Evolutionary conservation across 176 grass and related monocot genomes (phyloP).

Genomic region (Oryza glumipatula): DNA sequence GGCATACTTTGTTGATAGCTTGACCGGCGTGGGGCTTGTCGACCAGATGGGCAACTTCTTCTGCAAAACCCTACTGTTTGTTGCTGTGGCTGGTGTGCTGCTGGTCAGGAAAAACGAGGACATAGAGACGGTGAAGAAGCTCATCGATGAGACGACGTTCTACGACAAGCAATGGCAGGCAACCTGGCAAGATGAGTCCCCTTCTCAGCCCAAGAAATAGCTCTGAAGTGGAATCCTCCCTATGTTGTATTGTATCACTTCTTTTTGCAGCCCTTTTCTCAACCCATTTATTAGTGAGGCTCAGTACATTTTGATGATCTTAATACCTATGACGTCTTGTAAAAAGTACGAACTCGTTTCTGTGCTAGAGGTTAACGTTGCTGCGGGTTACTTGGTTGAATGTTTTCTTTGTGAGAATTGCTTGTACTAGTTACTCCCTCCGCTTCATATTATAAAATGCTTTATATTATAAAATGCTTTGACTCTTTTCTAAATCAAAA

Average conservation of each 20-base stretch:
- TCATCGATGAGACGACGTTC: conserved; percentile 83
- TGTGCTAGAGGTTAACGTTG: conserved; percentile 26
- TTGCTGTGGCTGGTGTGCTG: conserved; percentile 75
- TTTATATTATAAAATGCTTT: too few relatives aligned
- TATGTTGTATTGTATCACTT: conserved; percentile 29
- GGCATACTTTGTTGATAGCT: conserved; percentile 94
- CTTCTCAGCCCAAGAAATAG: conserved; percentile 52
- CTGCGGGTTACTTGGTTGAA: not conserved
- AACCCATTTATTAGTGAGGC: conserved; percentile 23
- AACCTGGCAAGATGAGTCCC: conserved; percentile 84
- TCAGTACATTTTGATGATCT: not conserved
- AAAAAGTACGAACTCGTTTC: conserved; percentile 35
- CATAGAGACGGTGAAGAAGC: conserved; percentile 68
- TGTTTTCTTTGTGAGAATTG: not conserved
- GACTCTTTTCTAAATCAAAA: too few relatives aligned
- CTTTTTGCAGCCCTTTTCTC: conserved; percentile 19
- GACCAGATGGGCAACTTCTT: conserved; percentile 93
- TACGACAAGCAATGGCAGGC: conserved; percentile 98
- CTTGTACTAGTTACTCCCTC: not conserved
- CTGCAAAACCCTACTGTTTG: conserved; percentile 91
- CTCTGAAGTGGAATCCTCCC: not conserved
- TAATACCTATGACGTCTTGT: conserved; percentile 33
- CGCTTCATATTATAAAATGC: not conserved
- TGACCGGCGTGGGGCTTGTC: conserved; percentile 82
- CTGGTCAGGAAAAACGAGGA: conserved; percentile 89